Conservation (phyloP, 495 filamentous ascomycete species). For the Neohortaea acidophila region DNA sequence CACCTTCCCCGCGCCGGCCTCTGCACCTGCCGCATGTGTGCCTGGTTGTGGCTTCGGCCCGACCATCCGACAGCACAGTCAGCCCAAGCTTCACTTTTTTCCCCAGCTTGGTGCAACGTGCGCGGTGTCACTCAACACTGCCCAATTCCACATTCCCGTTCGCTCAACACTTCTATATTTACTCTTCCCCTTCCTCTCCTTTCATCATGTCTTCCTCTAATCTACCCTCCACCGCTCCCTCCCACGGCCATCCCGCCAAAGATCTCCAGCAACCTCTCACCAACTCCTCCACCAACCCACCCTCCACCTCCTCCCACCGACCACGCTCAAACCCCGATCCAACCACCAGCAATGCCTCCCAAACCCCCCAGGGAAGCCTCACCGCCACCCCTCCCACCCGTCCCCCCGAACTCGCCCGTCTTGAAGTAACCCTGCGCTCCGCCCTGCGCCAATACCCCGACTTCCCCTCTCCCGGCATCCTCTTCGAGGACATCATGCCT, state of each 20-base stretch:
- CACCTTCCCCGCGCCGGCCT: no score
- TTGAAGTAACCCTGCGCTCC: conserved; percentile 60
- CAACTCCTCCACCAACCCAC: conserved; percentile 7
- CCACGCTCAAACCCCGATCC: conserved; percentile 25
- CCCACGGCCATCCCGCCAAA: conserved; percentile 19
- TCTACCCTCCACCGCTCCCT: no score
- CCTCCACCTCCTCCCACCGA: conserved; percentile 25
- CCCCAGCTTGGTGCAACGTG: no score
- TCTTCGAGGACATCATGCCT: conserved; percentile 97
- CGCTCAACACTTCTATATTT: no score
- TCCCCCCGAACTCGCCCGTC: conserved; percentile 44
- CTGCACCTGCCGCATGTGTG: no score
- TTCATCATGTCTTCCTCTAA: no score
- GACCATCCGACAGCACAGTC: no score
- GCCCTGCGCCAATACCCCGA: conserved; percentile 69
- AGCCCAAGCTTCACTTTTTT: no score
- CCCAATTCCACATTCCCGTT: no score
- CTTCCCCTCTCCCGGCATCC: conserved; percentile 85
- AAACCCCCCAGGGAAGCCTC: conserved; percentile 28
- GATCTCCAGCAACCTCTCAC: conserved; percentile 11
- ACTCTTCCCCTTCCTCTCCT: no score
- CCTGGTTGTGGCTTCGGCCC: no score
- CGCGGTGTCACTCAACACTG: no score
- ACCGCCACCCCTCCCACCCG: conserved; percentile 28
- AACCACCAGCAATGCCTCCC: conserved; percentile 14